phyloP scores from a whole-genome alignment of 1,284 basidiomycete genomes.

The Apiotrichum domesticum region DNA sequence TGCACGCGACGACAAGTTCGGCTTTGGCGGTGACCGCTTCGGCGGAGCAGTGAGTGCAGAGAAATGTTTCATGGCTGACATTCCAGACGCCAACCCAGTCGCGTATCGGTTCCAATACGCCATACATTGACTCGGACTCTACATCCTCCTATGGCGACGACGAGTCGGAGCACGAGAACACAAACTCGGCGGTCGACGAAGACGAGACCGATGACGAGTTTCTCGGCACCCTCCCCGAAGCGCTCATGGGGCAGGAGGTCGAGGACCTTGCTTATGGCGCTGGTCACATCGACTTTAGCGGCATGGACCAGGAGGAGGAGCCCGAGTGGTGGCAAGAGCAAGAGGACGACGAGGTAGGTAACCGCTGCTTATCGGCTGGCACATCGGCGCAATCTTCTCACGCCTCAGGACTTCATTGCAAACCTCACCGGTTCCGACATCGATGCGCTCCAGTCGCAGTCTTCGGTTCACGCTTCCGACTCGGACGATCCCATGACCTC shows the following conservation, averaged over 20 bases:
- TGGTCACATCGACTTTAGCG: conserved; percentile 22
- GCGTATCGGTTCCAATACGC: conserved; percentile 7
- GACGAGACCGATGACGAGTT: conserved; percentile 31
- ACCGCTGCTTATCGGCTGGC: no score
- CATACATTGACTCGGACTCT: conserved; percentile 26
- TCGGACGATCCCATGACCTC: conserved; percentile 30
- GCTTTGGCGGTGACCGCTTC: conserved; percentile 23
- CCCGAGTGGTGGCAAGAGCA: conserved; percentile 25
- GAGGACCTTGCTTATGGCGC: conserved; percentile 44
- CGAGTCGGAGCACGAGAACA: conserved; percentile 32
- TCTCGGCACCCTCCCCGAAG: conserved; percentile 30
- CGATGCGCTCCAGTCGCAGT: conserved; percentile 36
- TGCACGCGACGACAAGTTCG: conserved; percentile 41
- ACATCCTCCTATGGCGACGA: conserved; percentile 41
- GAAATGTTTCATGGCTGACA: neutral
- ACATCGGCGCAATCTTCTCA: no score
- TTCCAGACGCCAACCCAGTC: conserved; percentile 14
- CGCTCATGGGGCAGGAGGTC: conserved; percentile 40
- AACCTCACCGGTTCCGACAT: conserved; percentile 41
- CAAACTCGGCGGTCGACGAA: conserved; percentile 3
- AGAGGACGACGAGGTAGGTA: conserved; percentile 34
- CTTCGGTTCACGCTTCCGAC: conserved; percentile 30
- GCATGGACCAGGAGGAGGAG: conserved; percentile 23
- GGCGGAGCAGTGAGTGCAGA: conserved; percentile 13
- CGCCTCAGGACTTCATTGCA: conserved; percentile 25